Conservation (phyloP, 208 protist genomes). For the Leishmania major region DNA sequence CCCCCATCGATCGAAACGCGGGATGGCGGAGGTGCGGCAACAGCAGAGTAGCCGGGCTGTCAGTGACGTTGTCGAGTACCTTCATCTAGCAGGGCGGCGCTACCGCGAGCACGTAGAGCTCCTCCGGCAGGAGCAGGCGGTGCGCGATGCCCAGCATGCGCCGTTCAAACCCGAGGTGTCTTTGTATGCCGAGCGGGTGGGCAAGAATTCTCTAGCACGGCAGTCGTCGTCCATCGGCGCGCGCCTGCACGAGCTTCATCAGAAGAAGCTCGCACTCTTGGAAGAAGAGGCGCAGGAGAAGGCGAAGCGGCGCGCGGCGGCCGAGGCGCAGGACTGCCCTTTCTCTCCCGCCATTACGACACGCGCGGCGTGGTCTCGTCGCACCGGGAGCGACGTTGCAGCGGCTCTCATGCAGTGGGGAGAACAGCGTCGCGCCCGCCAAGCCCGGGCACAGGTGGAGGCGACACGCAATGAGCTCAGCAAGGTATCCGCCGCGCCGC, state of each 20-base stretch:
- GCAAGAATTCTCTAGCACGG: slow-evolving; percentile 33
- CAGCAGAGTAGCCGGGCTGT: slow-evolving; percentile 2
- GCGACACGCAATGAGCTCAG: slow-evolving; percentile 36
- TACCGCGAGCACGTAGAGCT: slow-evolving; percentile 74
- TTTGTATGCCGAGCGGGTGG: slow-evolving; percentile 40
- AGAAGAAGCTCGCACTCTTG: slow-evolving; percentile 31
- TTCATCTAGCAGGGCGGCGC: slow-evolving; percentile 55
- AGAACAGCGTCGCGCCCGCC: slow-evolving; percentile 41
- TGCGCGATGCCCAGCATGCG: slow-evolving; percentile 43
- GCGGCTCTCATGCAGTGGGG: slow-evolving; percentile 41
- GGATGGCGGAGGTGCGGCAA: slow-evolving; percentile 5
- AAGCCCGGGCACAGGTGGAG: slow-evolving; percentile 33
- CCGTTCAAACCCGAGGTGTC: slow-evolving; percentile 62
- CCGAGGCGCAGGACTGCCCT: slow-evolving; percentile 23
- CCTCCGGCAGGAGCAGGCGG: slow-evolving; percentile 49
- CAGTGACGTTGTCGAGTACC: slow-evolving; percentile 62
- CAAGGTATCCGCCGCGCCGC: slow-evolving; percentile 37
- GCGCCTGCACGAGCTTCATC: slow-evolving; percentile 67
- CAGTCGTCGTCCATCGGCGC: slow-evolving; percentile 48
- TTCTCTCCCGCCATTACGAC: slow-evolving; percentile 48
- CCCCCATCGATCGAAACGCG: neutral
- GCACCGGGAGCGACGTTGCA: slow-evolving; percentile 21
- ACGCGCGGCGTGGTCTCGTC: slow-evolving; percentile 29
- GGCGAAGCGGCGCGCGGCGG: slow-evolving; percentile 19
- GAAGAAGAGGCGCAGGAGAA: slow-evolving; percentile 37